Percentiles rank a stretch among this genome's conserved stretches.
These are phyloP conservation scores for Spiromastix sp. DNA, from an alignment of 2,329 filamentous ascomycete species.

Conservation along the genomic window DNA sequence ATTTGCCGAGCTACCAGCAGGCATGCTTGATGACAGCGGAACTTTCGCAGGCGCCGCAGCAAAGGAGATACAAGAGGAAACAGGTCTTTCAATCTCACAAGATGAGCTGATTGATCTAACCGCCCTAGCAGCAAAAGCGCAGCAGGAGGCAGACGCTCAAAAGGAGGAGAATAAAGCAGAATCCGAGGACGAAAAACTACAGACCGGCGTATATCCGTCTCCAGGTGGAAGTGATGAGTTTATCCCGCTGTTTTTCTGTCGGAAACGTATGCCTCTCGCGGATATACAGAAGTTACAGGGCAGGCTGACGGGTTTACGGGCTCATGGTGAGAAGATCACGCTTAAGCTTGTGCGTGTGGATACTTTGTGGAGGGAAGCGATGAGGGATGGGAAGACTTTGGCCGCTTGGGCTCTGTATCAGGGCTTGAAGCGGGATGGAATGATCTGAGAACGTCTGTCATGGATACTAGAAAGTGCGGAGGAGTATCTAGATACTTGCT, in stretches of 20 bases:
- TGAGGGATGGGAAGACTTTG: slow-evolving; percentile 46
- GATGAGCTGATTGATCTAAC: slow-evolving; percentile 46
- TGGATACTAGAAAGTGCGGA: not conserved
- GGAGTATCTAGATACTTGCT: too few relatives aligned
- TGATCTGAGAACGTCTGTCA: slow-evolving; percentile 20
- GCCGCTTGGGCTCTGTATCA: slow-evolving; percentile 47
- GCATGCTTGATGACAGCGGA: slow-evolving; percentile 48
- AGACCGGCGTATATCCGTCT: slow-evolving; percentile 43
- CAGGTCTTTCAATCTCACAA: slow-evolving; percentile 40
- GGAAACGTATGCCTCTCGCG: slow-evolving; percentile 39
- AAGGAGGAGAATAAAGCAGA: slow-evolving; percentile 3
- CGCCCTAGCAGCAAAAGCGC: slow-evolving; percentile 32
- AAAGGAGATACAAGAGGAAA: slow-evolving; percentile 49
- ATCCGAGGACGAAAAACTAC: slow-evolving; percentile 29
- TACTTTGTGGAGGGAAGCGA: slow-evolving; percentile 44
- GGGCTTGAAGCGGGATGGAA: slow-evolving; percentile 39
- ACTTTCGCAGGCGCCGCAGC: slow-evolving; percentile 46
- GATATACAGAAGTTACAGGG: slow-evolving; percentile 43
- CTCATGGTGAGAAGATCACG: slow-evolving; percentile 50
- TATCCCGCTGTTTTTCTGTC: slow-evolving; percentile 45
- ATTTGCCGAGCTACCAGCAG: slow-evolving; percentile 48
- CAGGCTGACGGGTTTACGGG: slow-evolving; percentile 43
- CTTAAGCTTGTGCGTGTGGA: slow-evolving; percentile 43
- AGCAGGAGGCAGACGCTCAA: too few relatives aligned
- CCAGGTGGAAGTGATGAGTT: slow-evolving; percentile 50